phyloP scores from a whole-genome alignment of 352 stramenopile species.

The Globisporangium carolinianum region DNA sequence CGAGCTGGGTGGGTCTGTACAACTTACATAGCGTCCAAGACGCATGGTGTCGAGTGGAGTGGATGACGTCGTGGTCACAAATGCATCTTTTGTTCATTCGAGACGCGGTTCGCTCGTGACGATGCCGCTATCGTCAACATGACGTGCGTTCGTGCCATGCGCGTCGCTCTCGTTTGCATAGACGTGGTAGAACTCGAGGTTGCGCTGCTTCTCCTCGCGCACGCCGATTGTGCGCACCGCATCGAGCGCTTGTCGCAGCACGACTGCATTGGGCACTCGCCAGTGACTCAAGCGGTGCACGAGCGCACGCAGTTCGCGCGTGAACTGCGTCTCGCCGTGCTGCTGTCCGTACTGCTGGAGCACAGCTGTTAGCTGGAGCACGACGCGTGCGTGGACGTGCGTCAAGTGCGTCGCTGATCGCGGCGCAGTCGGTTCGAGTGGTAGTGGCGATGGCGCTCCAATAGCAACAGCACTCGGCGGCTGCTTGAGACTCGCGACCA shows the following conservation, averaged over 20 bases:
- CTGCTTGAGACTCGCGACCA: slow-evolving; percentile 15
- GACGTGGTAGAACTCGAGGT: slow-evolving; percentile 69
- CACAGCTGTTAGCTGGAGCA: slow-evolving; percentile 34
- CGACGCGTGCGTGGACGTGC: slow-evolving; percentile 44
- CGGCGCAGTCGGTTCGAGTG: too few relatives aligned
- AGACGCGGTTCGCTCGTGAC: too few relatives aligned
- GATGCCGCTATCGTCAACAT: too few relatives aligned
- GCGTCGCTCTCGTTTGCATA: slow-evolving; percentile 5
- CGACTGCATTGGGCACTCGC: slow-evolving; percentile 26
- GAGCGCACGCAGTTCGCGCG: slow-evolving; percentile 19
- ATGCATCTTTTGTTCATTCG: too few relatives aligned
- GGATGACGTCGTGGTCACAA: too few relatives aligned
- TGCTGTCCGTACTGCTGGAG: slow-evolving; percentile 25
- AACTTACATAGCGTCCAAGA: too few relatives aligned
- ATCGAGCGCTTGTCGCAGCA: slow-evolving; percentile 21
- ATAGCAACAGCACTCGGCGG: not conserved
- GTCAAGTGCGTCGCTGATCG: slow-evolving; percentile 20
- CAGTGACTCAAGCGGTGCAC: slow-evolving; percentile 25
- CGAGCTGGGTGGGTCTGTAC: too few relatives aligned
- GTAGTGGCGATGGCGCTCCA: not conserved
- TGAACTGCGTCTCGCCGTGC: slow-evolving; percentile 39
- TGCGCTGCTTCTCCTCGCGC: slow-evolving; percentile 48
- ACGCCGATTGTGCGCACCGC: slow-evolving; percentile 18
- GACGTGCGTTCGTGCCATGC: not conserved
- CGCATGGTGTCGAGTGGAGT: too few relatives aligned